phyloP scores from a whole-genome alignment of 805 yeast species.

The Myxozyma mucilagina region DNA sequence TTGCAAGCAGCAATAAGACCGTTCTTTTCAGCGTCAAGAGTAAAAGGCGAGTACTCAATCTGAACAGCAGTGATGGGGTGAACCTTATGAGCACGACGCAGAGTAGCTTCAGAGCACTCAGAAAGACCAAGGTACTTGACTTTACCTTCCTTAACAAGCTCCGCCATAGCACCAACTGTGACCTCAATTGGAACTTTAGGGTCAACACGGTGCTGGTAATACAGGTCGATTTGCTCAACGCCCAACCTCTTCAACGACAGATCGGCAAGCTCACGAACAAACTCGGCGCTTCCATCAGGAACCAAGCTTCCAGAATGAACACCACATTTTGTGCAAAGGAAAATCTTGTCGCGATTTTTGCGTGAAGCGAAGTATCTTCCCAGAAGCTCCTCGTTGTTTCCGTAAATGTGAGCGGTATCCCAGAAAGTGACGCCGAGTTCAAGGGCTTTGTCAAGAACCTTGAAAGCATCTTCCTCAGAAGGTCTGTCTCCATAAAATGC shows the following conservation, averaged over 20 bases:
- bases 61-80: conserved; percentile 68
- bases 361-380: conserved; percentile 53
- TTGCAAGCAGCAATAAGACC: conserved; percentile 64
- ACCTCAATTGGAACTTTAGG: conserved; percentile 57
- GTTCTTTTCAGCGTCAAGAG: conserved; percentile 59
- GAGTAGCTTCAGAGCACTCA: conserved; percentile 65
- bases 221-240: conserved; percentile 49
- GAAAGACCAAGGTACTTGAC: conserved; percentile 73
- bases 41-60: conserved; percentile 72
- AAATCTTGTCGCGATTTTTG: conserved; percentile 51
- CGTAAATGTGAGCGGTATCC: conserved; percentile 74
- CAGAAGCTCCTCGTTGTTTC: conserved; percentile 54
- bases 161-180: conserved; percentile 56
- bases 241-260: conserved; percentile 23
- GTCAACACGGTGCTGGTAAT: conserved; percentile 74
- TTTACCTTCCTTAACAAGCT: conserved; percentile 60
- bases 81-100: conserved; percentile 57
- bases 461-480: conserved; percentile 51
- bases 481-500: conserved; percentile 17
- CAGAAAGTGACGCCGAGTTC: conserved; percentile 51
- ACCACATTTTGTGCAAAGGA: conserved; percentile 66
- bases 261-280: conserved; percentile 16
- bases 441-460: conserved; percentile 52
- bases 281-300: conserved; percentile 25
- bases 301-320: conserved; percentile 39